Percentiles rank a stretch among this genome's conserved stretches.
phyloP scores from a whole-genome alignment of 2,329 filamentous ascomycete species.

The Cladobotryum mycophilum region DNA sequence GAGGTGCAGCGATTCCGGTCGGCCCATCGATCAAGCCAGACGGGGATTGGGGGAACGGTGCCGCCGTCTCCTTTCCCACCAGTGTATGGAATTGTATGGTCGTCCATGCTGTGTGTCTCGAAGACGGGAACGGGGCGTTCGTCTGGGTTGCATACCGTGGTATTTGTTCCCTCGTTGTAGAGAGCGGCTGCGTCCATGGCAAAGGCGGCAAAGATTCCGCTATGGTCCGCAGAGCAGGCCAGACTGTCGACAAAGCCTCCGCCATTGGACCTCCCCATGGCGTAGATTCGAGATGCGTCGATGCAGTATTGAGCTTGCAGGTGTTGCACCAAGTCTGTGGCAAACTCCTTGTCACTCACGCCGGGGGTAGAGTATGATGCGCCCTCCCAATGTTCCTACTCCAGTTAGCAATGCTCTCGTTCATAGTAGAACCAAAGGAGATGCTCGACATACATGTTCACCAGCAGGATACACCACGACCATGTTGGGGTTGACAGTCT shows the following conservation, averaged over 20 bases:
- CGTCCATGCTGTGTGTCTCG: slow-evolving; percentile 44
- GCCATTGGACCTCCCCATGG: slow-evolving; percentile 39
- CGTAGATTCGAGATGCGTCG: slow-evolving; percentile 36
- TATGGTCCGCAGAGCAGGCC: slow-evolving; percentile 33
- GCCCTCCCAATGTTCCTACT: slow-evolving; percentile 35
- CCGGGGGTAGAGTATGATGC: slow-evolving; percentile 27
- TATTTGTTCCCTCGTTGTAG: slow-evolving; percentile 29
- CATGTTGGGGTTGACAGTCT: slow-evolving; percentile 29
- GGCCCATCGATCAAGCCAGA: slow-evolving; percentile 35
- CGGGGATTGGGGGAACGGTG: slow-evolving; percentile 37
- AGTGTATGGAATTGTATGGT: slow-evolving; percentile 39
- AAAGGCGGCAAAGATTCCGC: slow-evolving; percentile 34
- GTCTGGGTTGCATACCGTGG: slow-evolving; percentile 27
- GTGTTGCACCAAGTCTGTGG: slow-evolving; percentile 35
- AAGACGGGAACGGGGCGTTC: slow-evolving; percentile 40
- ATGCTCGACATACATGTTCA: slow-evolving; percentile 22
- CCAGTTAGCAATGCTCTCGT: not conserved
- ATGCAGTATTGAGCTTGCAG: slow-evolving; percentile 33
- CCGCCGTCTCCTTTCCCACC: slow-evolving; percentile 36
- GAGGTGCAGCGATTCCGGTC: slow-evolving; percentile 16
- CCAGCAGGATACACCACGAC: slow-evolving; percentile 42
- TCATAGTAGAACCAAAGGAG: not conserved
- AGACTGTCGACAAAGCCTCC: slow-evolving; percentile 37
- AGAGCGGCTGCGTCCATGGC: slow-evolving; percentile 36
- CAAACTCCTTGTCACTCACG: slow-evolving; percentile 36